phyloP scores from a whole-genome alignment of 1,284 basidiomycete species.

The Cryptococcus depauperatus region DNA sequence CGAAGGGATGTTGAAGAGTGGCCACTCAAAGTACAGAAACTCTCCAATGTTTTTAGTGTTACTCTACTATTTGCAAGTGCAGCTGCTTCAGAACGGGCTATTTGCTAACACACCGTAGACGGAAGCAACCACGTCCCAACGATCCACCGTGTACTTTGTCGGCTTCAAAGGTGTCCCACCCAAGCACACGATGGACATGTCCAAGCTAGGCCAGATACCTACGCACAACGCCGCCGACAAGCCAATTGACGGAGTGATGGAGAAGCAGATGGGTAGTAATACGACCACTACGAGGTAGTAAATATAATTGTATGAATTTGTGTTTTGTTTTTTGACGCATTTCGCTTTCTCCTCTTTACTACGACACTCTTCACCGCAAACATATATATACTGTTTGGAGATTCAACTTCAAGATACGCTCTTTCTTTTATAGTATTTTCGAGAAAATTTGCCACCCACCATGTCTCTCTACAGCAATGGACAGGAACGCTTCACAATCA shows the following conservation, averaged over 20 bases:
- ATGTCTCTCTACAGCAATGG: slow-evolving; percentile 3
- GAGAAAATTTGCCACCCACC: too few relatives aligned
- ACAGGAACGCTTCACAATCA: slow-evolving; percentile 23
- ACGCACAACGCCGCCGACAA: slow-evolving; percentile 42
- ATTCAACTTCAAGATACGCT: too few relatives aligned
- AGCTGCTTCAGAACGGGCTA: not conserved
- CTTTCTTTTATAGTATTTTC: too few relatives aligned
- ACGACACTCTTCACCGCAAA: too few relatives aligned
- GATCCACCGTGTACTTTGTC: slow-evolving; percentile 32
- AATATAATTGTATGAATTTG: too few relatives aligned
- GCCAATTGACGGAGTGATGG: slow-evolving; percentile 36
- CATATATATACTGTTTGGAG: too few relatives aligned
- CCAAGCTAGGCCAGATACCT: slow-evolving; percentile 36
- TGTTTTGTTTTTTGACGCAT: too few relatives aligned
- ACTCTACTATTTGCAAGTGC: slow-evolving; percentile 41
- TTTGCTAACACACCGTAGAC: slow-evolving; percentile 19
- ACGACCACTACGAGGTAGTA: slow-evolving; percentile 26
- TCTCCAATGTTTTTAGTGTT: slow-evolving; percentile 43
- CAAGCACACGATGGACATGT: slow-evolving; percentile 39
- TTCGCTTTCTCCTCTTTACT: too few relatives aligned
- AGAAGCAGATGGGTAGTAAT: slow-evolving; percentile 40
- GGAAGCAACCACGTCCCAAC: slow-evolving; percentile 25
- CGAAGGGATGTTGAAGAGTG: slow-evolving; percentile 43
- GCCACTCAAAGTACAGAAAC: slow-evolving; percentile 44
- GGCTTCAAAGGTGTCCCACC: slow-evolving; percentile 44